These are phyloP conservation scores for Arabis alpina DNA, from an alignment of 345 rosid genomes.

Conservation along the genomic window DNA sequence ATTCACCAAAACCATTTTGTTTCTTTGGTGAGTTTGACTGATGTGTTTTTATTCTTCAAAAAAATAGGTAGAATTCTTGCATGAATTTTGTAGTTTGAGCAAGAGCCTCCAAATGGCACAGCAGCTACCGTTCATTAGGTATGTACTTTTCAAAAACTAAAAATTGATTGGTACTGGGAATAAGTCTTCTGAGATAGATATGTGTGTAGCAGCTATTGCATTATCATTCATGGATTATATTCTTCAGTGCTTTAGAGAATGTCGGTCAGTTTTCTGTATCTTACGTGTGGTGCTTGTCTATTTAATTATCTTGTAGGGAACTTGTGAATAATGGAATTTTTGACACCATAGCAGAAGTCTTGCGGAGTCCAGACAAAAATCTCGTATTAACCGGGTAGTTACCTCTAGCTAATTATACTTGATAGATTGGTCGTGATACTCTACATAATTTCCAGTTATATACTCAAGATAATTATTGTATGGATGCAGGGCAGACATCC, in stretches of 20 bases:
- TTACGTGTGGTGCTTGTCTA: constrained; percentile 6
- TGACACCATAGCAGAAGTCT: constrained; percentile 68
- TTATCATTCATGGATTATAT: too few relatives aligned
- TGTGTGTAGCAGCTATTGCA: too few relatives aligned
- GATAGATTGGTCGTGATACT: constrained; percentile 13
- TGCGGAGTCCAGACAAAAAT: constrained; percentile 77
- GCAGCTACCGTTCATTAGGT: constrained; percentile 79
- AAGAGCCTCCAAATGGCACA: constrained; percentile 75
- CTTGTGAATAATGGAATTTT: constrained; percentile 77
- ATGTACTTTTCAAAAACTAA: too few relatives aligned
- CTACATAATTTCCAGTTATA: too few relatives aligned
- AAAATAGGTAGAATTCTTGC: constrained; percentile 77
- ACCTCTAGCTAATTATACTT: constrained; percentile 18
- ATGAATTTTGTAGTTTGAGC: constrained; percentile 84
- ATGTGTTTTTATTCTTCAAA: constrained; percentile 23
- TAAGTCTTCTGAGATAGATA: too few relatives aligned
- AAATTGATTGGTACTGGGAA: too few relatives aligned
- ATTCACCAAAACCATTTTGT: too few relatives aligned
- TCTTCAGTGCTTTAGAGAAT: constrained; percentile 13
- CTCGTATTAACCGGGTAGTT: constrained; percentile 82
- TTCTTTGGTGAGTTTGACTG: constrained; percentile 31
- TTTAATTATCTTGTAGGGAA: constrained; percentile 57
- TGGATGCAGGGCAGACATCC: constrained; percentile 93
- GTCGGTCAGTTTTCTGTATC: constrained; percentile 13
- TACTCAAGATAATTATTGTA: constrained; percentile 38